A percentile compares a stretch with the other conserved stretches of the same genome.
Evolutionary conservation across 768 basidiomycete genomes (phyloP).

Genomic region (Mycena polygramma): DNA sequence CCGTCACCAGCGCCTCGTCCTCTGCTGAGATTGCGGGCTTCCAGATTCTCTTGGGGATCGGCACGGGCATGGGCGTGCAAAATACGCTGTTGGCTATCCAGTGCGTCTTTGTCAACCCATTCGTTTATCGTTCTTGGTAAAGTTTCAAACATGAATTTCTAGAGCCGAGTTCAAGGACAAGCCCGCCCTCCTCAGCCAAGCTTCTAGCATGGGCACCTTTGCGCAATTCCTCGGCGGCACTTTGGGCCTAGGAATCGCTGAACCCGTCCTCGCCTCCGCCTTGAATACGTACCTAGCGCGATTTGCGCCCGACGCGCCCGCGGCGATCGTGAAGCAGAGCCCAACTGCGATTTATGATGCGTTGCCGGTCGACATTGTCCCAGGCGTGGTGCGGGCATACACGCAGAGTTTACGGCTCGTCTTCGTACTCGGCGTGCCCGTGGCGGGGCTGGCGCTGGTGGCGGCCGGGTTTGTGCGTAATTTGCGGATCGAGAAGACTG

Average conservation of each 20-base stretch:
- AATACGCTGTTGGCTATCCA: conserved; percentile 38
- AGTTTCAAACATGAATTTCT: background rate
- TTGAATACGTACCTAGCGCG: conserved; percentile 19
- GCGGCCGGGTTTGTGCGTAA: conserved; percentile 3
- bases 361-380: conserved; percentile 22
- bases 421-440: conserved; percentile 29
- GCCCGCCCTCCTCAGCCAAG: conserved; percentile 26
- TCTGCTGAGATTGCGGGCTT: conserved; percentile 17
- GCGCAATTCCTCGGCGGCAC: conserved; percentile 35
- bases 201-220: conserved; percentile 34
- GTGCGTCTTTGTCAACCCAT: background rate
- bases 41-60: conserved; percentile 35
- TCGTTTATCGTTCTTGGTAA: background rate
- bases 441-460: conserved; percentile 1
- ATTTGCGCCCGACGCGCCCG: conserved; percentile 33
- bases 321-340: conserved; percentile 19
- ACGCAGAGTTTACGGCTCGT: conserved; percentile 6
- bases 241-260: conserved; percentile 25
- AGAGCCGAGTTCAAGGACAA: conserved; percentile 27
- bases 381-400: conserved; percentile 12
- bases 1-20: conserved; percentile 8
- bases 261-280: conserved; percentile 29
- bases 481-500: background rate
- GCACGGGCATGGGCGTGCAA: conserved; percentile 38
- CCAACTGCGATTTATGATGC: conserved; percentile 34